phyloP scores from a whole-genome alignment of 345 rosid genomes.

The Camelina hispida region DNA sequence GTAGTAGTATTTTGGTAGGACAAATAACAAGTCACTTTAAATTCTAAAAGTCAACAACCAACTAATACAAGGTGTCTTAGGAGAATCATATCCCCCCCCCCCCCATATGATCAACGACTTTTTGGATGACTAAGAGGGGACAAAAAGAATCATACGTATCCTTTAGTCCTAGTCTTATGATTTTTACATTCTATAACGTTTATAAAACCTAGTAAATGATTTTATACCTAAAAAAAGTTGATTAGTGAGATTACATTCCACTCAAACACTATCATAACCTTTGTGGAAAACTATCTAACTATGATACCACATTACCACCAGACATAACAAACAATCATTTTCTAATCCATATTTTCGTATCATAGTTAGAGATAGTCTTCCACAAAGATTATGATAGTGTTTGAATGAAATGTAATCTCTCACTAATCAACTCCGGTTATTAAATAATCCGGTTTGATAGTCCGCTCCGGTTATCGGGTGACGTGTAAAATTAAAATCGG shows the following conservation, averaged over 20 bases:
- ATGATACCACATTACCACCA: not conserved
- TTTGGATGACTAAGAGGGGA: not conserved
- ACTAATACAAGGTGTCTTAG: no score
- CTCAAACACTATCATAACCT: not conserved
- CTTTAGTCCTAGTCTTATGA: not conserved
- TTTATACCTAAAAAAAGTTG: no score
- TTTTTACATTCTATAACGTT: not conserved
- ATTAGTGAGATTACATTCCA: no score
- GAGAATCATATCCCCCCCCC: no score
- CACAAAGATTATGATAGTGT: not conserved
- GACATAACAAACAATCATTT: not conserved
- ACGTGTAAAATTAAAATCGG: not conserved
- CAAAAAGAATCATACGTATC: not conserved
- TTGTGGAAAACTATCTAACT: conserved; percentile 3
- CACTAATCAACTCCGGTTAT: not conserved
- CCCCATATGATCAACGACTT: no score
- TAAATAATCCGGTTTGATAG: conserved; percentile 20
- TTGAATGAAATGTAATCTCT: not conserved
- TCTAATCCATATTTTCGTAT: not conserved
- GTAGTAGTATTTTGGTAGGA: not conserved
- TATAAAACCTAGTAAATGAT: not conserved
- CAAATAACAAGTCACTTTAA: not conserved
- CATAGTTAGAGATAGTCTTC: no score
- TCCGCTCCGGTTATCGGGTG: conserved; percentile 7
- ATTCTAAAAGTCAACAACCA: not conserved